These are phyloP conservation scores for Lasiodiplodia theobromae DNA, from an alignment of 2,329 filamentous ascomycete species.

Conservation along the genomic window DNA sequence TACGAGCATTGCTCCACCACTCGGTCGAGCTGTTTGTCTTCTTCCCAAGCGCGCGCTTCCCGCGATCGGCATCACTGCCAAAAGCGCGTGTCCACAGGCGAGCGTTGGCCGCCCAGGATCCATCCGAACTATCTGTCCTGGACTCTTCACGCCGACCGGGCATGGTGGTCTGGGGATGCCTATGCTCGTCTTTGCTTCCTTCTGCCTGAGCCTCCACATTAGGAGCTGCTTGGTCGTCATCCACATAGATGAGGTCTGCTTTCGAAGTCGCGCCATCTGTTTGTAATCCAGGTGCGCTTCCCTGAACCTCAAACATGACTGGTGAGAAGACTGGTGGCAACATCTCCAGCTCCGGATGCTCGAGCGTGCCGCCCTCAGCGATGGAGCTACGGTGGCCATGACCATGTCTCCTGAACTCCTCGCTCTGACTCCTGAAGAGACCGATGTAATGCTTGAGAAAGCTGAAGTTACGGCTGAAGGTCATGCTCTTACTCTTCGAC, in stretches of 20 bases:
- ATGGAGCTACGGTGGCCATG: constrained; percentile 55
- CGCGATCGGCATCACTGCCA: neutral
- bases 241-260: neutral
- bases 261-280: constrained; percentile 2
- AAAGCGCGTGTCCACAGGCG: neutral
- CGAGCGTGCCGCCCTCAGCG: constrained; percentile 50
- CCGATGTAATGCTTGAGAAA: constrained; percentile 54
- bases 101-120: constrained; percentile 20
- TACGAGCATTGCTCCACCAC: constrained; percentile 15
- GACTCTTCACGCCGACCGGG: constrained; percentile 1
- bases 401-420: constrained; percentile 47
- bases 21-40: constrained; percentile 18
- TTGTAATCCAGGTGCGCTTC: neutral
- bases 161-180: neutral
- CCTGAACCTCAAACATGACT: neutral
- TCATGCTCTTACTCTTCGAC: constrained; percentile 48
- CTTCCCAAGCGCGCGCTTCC: neutral
- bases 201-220: neutral
- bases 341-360: constrained; percentile 57
- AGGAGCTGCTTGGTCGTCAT: neutral
- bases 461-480: constrained; percentile 47
- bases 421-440: constrained; percentile 51
- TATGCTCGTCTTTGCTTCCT: neutral
- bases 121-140: constrained; percentile 17
- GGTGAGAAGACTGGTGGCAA: constrained; percentile 45